Evolutionary conservation across 2,329 filamentous ascomycete species (phyloP).

Genomic region (Cladosporium sp.): DNA sequence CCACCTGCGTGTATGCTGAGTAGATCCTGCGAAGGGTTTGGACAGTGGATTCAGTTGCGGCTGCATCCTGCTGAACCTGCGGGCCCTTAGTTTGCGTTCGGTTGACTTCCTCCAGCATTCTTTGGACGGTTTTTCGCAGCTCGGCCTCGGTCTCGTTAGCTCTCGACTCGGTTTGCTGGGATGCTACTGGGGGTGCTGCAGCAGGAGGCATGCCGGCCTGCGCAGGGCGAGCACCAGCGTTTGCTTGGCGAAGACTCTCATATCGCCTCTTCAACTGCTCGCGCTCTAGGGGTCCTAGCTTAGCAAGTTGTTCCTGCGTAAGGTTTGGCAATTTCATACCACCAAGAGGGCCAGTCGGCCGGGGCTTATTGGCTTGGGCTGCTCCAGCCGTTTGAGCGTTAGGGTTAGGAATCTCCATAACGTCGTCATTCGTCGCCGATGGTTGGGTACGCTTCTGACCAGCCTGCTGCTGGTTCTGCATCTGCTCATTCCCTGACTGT

Average conservation of each 20-base stretch:
- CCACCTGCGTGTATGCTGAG: slow-evolving; percentile 21
- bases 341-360: neutral
- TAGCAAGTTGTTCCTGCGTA: slow-evolving; percentile 20
- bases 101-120: slow-evolving; percentile 21
- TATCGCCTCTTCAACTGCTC: slow-evolving; percentile 14
- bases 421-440: slow-evolving; percentile 34
- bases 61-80: slow-evolving; percentile 20
- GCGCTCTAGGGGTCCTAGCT: slow-evolving; percentile 19
- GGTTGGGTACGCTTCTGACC: slow-evolving; percentile 12
- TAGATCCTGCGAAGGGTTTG: slow-evolving; percentile 24
- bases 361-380: neutral
- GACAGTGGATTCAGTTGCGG: slow-evolving; percentile 18
- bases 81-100: slow-evolving; percentile 24
- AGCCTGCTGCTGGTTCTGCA: slow-evolving; percentile 11
- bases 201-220: neutral
- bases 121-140: neutral
- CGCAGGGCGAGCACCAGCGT: slow-evolving; percentile 4
- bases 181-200: neutral
- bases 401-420: slow-evolving; percentile 34
- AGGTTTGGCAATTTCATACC: slow-evolving; percentile 13
- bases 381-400: slow-evolving; percentile 17
- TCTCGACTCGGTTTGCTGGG: slow-evolving; percentile 40
- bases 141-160: slow-evolving; percentile 19
- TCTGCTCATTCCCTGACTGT: neutral
- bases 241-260: slow-evolving; percentile 6